Conservation (phyloP, 345 rosid species). For the Eucalyptus viminalis region DNA sequence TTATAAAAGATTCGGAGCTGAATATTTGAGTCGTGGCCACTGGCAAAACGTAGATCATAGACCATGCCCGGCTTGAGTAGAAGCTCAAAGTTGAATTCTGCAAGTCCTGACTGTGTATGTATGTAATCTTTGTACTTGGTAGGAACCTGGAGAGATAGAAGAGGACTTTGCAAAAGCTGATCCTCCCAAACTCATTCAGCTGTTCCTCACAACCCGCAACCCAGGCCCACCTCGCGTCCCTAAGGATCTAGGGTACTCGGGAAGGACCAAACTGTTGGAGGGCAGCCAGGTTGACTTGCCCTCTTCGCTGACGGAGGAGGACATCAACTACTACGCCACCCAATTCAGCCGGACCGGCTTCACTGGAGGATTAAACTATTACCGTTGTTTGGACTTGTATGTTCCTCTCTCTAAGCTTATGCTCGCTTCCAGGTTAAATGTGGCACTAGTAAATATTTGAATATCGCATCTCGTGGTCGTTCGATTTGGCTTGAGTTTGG, state of each 20-base stretch:
- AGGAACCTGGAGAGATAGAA: slow-evolving; percentile 59
- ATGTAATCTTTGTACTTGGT: not conserved
- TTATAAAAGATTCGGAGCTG: too few species aligned
- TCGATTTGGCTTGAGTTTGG: not conserved
- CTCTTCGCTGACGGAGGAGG: slow-evolving; percentile 44
- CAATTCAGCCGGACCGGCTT: slow-evolving; percentile 11
- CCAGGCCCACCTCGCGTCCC: slow-evolving; percentile 32
- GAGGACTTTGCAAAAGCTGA: slow-evolving; percentile 51
- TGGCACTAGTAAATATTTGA: not conserved
- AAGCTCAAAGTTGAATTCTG: too few species aligned
- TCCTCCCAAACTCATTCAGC: slow-evolving; percentile 23
- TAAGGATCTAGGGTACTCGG: slow-evolving; percentile 1
- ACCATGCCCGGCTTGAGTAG: too few species aligned
- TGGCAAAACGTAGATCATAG: too few species aligned
- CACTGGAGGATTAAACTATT: slow-evolving; percentile 25
- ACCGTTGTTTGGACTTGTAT: slow-evolving; percentile 14
- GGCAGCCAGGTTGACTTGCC: slow-evolving; percentile 18
- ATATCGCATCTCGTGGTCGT: too few species aligned
- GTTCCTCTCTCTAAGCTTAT: not conserved
- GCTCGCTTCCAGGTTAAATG: not conserved
- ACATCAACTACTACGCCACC: not conserved
- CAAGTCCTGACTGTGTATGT: too few species aligned
- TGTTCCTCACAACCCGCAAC: slow-evolving; percentile 19
- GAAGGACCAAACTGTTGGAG: slow-evolving; percentile 4
- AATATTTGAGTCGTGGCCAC: too few species aligned